Conservation (phyloP, 306 rosid species). For the Rosa chinensis region DNA sequence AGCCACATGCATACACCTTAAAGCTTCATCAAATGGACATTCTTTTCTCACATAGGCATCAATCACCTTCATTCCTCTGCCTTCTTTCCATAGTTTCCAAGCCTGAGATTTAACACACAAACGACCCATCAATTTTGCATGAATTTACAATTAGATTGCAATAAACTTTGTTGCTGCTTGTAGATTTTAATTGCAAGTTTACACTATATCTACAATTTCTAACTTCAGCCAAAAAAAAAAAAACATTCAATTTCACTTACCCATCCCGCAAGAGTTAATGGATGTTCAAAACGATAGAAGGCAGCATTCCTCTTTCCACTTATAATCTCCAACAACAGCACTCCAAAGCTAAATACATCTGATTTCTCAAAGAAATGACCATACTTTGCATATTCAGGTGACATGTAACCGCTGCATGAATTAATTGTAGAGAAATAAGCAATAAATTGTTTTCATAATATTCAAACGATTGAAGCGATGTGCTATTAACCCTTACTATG, state of each 20-base stretch:
- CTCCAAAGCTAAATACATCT: conserved; percentile 20
- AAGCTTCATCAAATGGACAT: conserved; percentile 5
- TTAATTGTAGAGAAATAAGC: background rate
- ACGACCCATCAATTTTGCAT: background rate
- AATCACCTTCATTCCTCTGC: conserved; percentile 28
- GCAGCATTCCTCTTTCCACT: conserved; percentile 18
- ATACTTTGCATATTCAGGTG: conserved; percentile 18
- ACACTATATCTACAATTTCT: background rate
- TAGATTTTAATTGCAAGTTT: background rate
- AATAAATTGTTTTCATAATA: background rate
- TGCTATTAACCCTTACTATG: conserved; percentile 10
- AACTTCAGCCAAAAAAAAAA: background rate
- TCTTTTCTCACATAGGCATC: background rate
- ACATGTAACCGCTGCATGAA: conserved; percentile 20
- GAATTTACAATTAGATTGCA: background rate
- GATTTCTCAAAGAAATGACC: conserved; percentile 11
- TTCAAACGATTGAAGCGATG: background rate
- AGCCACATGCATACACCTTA: conserved; percentile 4
- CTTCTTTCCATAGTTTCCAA: conserved; percentile 19
- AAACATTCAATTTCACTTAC: background rate
- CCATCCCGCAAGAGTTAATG: conserved; percentile 16
- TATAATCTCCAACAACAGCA: conserved; percentile 14
- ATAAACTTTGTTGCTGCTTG: background rate
- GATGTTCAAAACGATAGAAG: background rate
- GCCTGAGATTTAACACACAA: background rate